Percentiles rank a stretch among this genome's conserved stretches.
Evolutionary conservation across 2,329 filamentous ascomycete species (phyloP).

Genomic region (Aspergillus sp.): DNA sequence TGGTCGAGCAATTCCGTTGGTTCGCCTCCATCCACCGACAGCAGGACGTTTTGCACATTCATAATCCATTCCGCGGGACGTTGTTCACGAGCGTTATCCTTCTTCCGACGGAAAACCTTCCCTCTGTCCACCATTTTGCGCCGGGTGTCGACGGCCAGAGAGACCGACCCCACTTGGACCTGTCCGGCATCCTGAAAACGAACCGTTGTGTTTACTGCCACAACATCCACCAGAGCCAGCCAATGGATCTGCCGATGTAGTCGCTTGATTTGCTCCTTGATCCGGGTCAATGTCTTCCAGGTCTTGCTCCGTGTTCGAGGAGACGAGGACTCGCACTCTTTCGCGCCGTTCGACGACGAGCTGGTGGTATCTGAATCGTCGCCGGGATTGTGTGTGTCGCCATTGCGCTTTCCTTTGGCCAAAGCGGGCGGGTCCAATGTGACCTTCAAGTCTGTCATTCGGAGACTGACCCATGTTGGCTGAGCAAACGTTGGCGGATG

Average conservation of each 20-base stretch:
- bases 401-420: slow-evolving; percentile 15
- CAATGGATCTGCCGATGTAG: slow-evolving; percentile 81
- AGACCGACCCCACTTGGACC: slow-evolving; percentile 75
- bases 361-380: slow-evolving; percentile 15
- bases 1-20: slow-evolving; percentile 84
- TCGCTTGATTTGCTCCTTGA: slow-evolving; percentile 79
- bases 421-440: slow-evolving; percentile 69
- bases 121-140: slow-evolving; percentile 85
- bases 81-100: slow-evolving; percentile 54
- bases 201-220: slow-evolving; percentile 70
- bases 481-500: slow-evolving; percentile 95
- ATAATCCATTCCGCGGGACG: slow-evolving; percentile 91
- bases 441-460: slow-evolving; percentile 74
- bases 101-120: slow-evolving; percentile 75
- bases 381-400: slow-evolving; percentile 8
- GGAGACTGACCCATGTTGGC: slow-evolving; percentile 90
- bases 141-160: slow-evolving; percentile 80
- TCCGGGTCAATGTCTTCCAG: slow-evolving; percentile 68
- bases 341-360: slow-evolving; percentile 15
- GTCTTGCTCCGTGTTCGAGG: slow-evolving; percentile 53
- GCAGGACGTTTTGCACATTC: slow-evolving; percentile 73
- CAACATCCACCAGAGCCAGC: slow-evolving; percentile 81
- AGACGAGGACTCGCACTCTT: slow-evolving; percentile 11
- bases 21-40: slow-evolving; percentile 76
- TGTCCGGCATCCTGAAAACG: slow-evolving; percentile 74